Evolutionary conservation across 2,329 filamentous ascomycete species (phyloP), one percentile per base, ranked within the genome.

Genomic region (Monosporascus sp.): DNA sequence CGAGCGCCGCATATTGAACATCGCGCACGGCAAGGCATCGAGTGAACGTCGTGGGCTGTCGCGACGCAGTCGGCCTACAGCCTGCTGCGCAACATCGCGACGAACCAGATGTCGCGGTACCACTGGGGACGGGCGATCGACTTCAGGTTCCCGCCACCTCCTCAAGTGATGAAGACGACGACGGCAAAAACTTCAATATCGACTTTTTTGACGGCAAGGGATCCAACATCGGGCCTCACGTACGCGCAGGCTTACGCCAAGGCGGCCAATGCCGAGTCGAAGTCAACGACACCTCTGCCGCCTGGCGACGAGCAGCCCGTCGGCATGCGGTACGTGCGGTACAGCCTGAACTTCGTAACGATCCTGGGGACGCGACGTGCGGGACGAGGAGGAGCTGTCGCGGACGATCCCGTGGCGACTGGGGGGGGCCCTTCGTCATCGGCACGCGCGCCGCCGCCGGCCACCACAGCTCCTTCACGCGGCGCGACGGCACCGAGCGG

Each of bases 301-400:
- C 62, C 62, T 2, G 63, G 65, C 1, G 64, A 57, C n/a, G 64
- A 67, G 53, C 67, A 68, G 54, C 67, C 69, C 9, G 77, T 74
- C 71, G 72, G 77, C 52, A 78, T 78, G 41, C 70, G 75, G 27
- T 77, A 76, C 36, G 67, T 71, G 52, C 71, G 77, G 35, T 73
- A 80, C 59, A 80, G 77, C 49, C 74, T 78, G 37, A 79, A 81
- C 59, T 78, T 83, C 55, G 70, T 81, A 31, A 77, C 76, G 38
- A 69, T 83, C 48, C 48, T 74, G 76, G 69, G 77, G 78, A 8
- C 68, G 69, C 51, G 78, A 82, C 58, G 74, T 79, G 37, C 69
- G 72, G 22, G 64, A 77, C 53, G 78, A 80, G 61, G 69, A 78
- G 50, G 73, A 76, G 55, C 68, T 73, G 53, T 69, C 72, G 48